phyloP scores from a whole-genome alignment of 371 early-diverging fungal species.

The Encephalitozoon intestinalis region DNA sequence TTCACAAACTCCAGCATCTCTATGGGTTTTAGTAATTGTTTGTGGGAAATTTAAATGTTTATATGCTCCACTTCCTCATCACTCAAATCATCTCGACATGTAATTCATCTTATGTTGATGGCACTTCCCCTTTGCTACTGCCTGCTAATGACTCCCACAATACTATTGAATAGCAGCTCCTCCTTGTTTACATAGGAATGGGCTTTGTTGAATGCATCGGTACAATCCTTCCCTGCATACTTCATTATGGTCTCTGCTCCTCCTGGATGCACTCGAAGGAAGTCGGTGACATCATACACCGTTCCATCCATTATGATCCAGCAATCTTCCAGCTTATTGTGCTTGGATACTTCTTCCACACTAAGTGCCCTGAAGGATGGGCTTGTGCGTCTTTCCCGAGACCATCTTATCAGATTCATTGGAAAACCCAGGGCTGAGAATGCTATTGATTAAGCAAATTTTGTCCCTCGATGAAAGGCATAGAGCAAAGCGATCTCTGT shows the following conservation, averaged over 20 bases:
- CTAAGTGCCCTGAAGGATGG: conserved; percentile 46
- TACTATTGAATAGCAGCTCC: conserved; percentile 6
- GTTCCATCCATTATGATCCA: conserved; percentile 83
- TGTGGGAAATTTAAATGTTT: neutral
- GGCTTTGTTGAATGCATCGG: conserved; percentile 74
- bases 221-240: conserved; percentile 82
- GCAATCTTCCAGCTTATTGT: conserved; percentile 70
- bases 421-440: neutral
- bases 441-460: neutral
- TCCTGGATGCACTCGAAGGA: conserved; percentile 87
- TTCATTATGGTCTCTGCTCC: conserved; percentile 77
- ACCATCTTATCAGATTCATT: conserved; percentile 30
- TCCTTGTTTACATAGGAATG: conserved; percentile 62
- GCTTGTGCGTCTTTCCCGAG: conserved; percentile 27
- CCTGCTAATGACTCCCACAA: conserved; percentile 6
- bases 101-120: neutral
- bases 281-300: conserved; percentile 83
- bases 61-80: neutral
- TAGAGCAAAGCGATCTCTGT: neutral
- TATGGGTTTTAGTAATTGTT: neutral
- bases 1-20: conserved; percentile 1
- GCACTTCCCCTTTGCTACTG: neutral
- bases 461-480: neutral
- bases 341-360: conserved; percentile 68
- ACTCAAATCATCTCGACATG: neutral